Percentiles rank a stretch among this genome's conserved stretches.
phyloP scores from a whole-genome alignment of 2,329 filamentous ascomycete species.

The Hypoxylon sp. region DNA sequence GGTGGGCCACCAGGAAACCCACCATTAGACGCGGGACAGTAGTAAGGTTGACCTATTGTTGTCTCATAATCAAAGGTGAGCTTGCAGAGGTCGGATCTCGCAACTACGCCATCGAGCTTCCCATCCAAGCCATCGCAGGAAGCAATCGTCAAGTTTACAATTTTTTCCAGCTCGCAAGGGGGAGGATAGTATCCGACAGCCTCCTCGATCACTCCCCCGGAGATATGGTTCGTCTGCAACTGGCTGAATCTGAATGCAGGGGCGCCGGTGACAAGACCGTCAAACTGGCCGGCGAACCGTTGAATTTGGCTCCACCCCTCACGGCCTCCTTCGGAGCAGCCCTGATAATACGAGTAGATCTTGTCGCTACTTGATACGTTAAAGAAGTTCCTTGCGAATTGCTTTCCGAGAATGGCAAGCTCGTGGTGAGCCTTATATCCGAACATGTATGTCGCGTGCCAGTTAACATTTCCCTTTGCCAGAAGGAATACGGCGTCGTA shows the following conservation, averaged over 20 bases:
- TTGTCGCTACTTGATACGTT: conserved; percentile 49
- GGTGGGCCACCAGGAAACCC: conserved; percentile 24
- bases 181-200: conserved; percentile 59
- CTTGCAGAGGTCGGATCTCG: conserved; percentile 56
- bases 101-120: conserved; percentile 67
- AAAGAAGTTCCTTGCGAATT: conserved; percentile 61
- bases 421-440: conserved; percentile 58
- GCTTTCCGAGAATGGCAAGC: conserved; percentile 60
- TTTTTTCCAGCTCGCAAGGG: conserved; percentile 62
- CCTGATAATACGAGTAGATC: conserved; percentile 66
- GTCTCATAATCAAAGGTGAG: conserved; percentile 59
- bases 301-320: conserved; percentile 67
- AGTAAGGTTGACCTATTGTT: conserved; percentile 63
- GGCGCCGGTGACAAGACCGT: conserved; percentile 62
- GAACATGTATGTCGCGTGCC: conserved; percentile 57
- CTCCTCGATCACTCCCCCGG: conserved; percentile 58
- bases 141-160: conserved; percentile 68
- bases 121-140: conserved; percentile 71
- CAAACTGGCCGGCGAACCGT: conserved; percentile 64
- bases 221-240: conserved; percentile 63
- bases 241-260: conserved; percentile 64
- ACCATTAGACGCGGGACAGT: conserved; percentile 59
- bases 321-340: conserved; percentile 68
- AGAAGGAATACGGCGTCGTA: conserved; percentile 57
- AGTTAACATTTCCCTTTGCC: conserved; percentile 59